Evolutionary conservation across 2,329 filamentous ascomycete species (phyloP), one percentile per base, ranked within the genome.

Genomic region (Aspergillus sp.): DNA sequence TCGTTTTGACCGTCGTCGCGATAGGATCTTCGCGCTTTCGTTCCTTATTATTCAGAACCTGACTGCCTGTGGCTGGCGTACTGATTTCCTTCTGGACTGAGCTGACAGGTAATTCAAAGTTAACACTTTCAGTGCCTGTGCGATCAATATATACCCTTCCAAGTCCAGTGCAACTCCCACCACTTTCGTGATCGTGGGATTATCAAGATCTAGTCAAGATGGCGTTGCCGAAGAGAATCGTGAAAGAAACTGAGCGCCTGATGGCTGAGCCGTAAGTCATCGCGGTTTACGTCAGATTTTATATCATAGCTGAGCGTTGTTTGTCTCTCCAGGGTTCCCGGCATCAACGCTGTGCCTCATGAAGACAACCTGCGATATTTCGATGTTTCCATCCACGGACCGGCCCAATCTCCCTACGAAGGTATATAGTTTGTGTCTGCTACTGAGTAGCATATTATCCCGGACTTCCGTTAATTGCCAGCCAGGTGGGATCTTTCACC

Each of bases 351-450:
- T 46, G 81, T 95, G 48, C 95, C 95, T 45, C 94, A 97, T 72
- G 91, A 97, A 66, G 94, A 99, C 66, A 99, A 99, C 76, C 84
- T 97, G 53, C 85, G 94, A 64, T 99, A 99, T 76, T 99, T 99
- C 67, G 95, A 99, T 72, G 95, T 99, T 62, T 91, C 89, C 66
- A 97, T 99, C 69, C 87, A 97, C 69, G 93, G 93, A 5, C 93
- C 93, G 19, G 85, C 87, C 36, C 88, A 92, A 68, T 97, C 93
- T 52, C 94, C 94, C 55, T 97, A 97, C 70, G 92, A 97, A 81
- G 91, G 93, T 95, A 64, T 29, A 50, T 32, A 43, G 17, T n/a
- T 11, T 7, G 1, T 32, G 34, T 13, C 10, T 23, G 4, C 17
- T 3, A 32, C 19, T n/a, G 47, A 11, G 4, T n/a, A 9, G 19